Evolutionary conservation across 352 stramenopile species (phyloP).

Genomic region (Globisporangium nodosum): DNA sequence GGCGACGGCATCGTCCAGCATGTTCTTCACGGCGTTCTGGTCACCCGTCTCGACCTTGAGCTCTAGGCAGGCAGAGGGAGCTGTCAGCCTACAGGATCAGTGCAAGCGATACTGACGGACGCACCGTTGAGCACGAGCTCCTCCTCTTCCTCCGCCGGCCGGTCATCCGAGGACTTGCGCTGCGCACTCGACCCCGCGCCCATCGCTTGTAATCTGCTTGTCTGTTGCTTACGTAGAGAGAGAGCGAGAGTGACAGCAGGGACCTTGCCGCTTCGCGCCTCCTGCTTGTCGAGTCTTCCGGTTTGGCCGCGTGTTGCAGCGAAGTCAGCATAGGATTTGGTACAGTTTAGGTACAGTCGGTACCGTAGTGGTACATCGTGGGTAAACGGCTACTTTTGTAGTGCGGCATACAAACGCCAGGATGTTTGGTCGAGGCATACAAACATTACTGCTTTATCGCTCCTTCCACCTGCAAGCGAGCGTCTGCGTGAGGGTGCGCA

Average conservation of each 20-base stretch:
- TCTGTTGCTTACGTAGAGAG: neutral
- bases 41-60: slow-evolving; percentile 70
- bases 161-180: slow-evolving; percentile 48
- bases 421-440: neutral
- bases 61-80: slow-evolving; percentile 16
- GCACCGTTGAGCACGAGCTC: slow-evolving; percentile 66
- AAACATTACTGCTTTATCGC: neutral
- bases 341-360: too few species aligned
- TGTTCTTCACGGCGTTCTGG: slow-evolving; percentile 84
- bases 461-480: neutral
- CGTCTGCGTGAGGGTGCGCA: neutral
- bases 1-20: slow-evolving; percentile 76
- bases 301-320: neutral
- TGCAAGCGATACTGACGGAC: slow-evolving; percentile 2
- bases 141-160: slow-evolving; percentile 33
- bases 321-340: neutral
- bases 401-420: too few species aligned
- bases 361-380: too few species aligned
- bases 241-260: neutral
- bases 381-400: too few species aligned
- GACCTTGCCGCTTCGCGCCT: neutral
- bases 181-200: slow-evolving; percentile 19
- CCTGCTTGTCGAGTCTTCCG: neutral
- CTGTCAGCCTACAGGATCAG: neutral
- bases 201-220: slow-evolving; percentile 4